Percentiles rank a stretch among this genome's conserved stretches.
These are phyloP conservation scores for Galerina marginata DNA, from an alignment of 768 basidiomycete genomes.

Conservation along the genomic window DNA sequence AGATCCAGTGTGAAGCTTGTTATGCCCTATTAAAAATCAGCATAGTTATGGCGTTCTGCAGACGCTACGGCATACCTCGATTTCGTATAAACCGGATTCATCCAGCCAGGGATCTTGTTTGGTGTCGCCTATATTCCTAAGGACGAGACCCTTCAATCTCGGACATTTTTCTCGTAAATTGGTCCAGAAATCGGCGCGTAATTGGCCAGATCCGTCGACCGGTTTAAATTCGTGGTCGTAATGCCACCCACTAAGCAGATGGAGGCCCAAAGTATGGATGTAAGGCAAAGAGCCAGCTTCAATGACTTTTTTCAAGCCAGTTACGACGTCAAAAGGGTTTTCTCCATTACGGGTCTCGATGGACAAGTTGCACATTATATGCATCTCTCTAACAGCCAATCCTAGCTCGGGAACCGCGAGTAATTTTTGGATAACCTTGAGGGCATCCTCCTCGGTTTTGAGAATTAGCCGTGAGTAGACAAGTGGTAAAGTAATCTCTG, in stretches of 20 bases:
- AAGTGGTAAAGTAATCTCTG: slow-evolving; percentile 10
- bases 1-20: too few relatives aligned
- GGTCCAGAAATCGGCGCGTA: slow-evolving; percentile 3
- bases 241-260: background rate
- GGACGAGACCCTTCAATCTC: background rate
- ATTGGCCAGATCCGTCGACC: background rate
- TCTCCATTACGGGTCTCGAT: background rate
- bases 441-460: slow-evolving; percentile 10
- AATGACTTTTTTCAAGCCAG: background rate
- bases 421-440: background rate
- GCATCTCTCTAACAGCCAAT: background rate
- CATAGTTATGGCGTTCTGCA: too few relatives aligned
- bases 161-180: slow-evolving; percentile 4
- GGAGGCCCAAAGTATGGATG: slow-evolving; percentile 1
- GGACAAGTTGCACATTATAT: slow-evolving; percentile 6
- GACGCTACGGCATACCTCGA: background rate
- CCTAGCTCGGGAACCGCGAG: slow-evolving; percentile 1
- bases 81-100: slow-evolving; percentile 1
- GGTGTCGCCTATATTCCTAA: background rate
- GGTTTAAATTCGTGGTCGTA: background rate
- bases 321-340: background rate
- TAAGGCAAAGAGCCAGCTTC: background rate
- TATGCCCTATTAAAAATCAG: too few relatives aligned
- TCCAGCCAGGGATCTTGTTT: slow-evolving; percentile 5
- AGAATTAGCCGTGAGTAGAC: slow-evolving; percentile 13